These are phyloP conservation scores for Tolypocladium tropicale DNA, from an alignment of 2,329 filamentous ascomycete species.

Conservation along the genomic window DNA sequence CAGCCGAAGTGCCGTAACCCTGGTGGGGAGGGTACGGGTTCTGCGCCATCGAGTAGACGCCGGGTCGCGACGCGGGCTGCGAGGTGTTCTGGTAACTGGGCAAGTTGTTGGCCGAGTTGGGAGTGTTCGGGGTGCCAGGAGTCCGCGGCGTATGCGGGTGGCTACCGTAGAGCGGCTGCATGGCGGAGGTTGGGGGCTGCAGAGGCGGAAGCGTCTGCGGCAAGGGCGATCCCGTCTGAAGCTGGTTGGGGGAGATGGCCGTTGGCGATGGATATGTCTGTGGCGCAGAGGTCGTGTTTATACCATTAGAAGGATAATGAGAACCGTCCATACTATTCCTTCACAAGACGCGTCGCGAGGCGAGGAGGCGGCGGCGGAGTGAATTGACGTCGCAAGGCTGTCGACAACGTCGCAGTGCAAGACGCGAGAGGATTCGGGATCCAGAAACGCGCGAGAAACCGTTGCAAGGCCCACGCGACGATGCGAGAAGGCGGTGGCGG, in stretches of 20 bases:
- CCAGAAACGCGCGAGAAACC: conserved; percentile 3
- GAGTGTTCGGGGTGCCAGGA: conserved; percentile 52
- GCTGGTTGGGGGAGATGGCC: conserved; percentile 40
- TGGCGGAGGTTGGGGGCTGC: conserved; percentile 32
- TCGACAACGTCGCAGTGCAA: background rate
- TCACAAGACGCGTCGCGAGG: conserved; percentile 22
- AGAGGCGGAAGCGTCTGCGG: conserved; percentile 47
- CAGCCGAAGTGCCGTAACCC: conserved; percentile 43
- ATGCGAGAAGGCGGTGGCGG: conserved; percentile 14
- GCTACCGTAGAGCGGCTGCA: conserved; percentile 41
- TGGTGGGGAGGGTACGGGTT: conserved; percentile 45
- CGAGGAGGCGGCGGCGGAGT: conserved; percentile 3
- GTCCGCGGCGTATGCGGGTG: conserved; percentile 53
- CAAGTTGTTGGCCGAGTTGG: conserved; percentile 43
- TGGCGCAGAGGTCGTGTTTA: conserved; percentile 41
- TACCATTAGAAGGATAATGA: conserved; percentile 44
- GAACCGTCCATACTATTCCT: conserved; percentile 42
- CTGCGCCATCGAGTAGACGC: conserved; percentile 44
- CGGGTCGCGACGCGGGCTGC: conserved; percentile 36
- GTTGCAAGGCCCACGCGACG: conserved; percentile 14
- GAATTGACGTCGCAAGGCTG: background rate
- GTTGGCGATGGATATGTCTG: conserved; percentile 41
- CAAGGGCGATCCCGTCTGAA: conserved; percentile 35
- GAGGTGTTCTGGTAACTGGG: conserved; percentile 41
- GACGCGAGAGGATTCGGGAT: background rate